Base-by-base conservation (phyloP, 2,329 filamentous ascomycete genomes). In the Neobulgaria alba region DNA sequence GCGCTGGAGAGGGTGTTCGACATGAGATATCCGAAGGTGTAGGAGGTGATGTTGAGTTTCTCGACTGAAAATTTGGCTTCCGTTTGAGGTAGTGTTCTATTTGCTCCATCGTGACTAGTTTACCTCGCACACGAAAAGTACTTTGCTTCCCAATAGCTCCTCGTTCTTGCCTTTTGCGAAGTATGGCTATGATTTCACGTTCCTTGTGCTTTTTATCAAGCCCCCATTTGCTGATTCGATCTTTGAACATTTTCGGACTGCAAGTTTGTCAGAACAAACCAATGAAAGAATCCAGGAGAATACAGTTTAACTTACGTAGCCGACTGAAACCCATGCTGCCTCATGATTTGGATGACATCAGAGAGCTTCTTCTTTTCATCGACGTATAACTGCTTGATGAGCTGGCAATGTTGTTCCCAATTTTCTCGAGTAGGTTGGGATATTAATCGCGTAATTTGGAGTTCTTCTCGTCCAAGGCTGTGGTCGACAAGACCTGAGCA, bases 161-260 rank as follows among this genome's bases (percentile, higher is more conserved):
- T 12, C 43, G 17, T 32, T 42, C 14, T 2, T 18, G 32, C 9
- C 34, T 36, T 17, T 39, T 39, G 3, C 37, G 39, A 29, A 39
- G 14, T 12, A 46, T 39, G 9, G 39, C 39, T 4, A 33, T 14
- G 32, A 40, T 38, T 10, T 46, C 39, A n/a, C 18, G 3, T 33
- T 46, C 43, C 18, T 46, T 46, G 36, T 36, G 30, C 10, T 46
- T 46, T 33, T 46, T 46, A 16, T 46, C 43, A 12, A 39, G 16
- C 15, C 17, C 15, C 43, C 43, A 46, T 29, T 39, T 37, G 10
- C 29, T 33, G 39, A 42, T 42, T 19, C 43, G 33, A 14, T 39
- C 20, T 23, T 42, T 42, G 32, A 36, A 46, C 36, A 42, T 46
- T 14, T 33, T 39, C 9, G 12, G 19, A 4, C 43, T 46, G 14